These are phyloP conservation scores for Dothidotthia symphoricarpi DNA, from an alignment of 2,329 filamentous ascomycete genomes.

Conservation along the genomic window DNA sequence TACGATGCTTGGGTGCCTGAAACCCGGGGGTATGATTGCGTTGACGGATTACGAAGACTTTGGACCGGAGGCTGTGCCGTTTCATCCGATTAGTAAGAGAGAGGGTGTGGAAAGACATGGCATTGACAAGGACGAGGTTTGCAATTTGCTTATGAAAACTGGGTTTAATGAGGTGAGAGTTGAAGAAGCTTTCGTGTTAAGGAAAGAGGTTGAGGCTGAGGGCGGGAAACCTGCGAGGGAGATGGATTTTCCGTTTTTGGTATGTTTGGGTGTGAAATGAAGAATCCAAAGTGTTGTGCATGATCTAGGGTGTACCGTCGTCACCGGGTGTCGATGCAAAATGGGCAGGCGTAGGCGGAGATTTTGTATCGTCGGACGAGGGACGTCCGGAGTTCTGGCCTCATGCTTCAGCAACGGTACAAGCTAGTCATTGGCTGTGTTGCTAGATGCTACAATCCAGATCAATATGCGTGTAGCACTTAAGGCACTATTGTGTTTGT, in stretches of 20 bases:
- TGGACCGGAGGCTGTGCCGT: slow-evolving; percentile 52
- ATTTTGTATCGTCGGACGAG: too few species aligned
- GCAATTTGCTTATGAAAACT: slow-evolving; percentile 45
- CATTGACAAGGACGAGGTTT: slow-evolving; percentile 46
- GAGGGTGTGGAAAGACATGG: slow-evolving; percentile 57
- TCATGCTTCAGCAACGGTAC: too few species aligned
- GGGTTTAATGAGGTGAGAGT: slow-evolving; percentile 53
- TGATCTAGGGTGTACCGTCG: too few species aligned
- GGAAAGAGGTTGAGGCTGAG: slow-evolving; percentile 51
- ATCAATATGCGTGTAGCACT: too few species aligned
- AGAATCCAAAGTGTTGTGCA: background rate
- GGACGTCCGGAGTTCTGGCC: too few species aligned
- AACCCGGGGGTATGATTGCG: slow-evolving; percentile 50
- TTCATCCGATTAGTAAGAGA: slow-evolving; percentile 55
- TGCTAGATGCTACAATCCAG: too few species aligned
- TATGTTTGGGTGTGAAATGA: slow-evolving; percentile 40
- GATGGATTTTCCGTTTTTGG: slow-evolving; percentile 46
- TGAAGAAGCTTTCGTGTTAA: slow-evolving; percentile 50
- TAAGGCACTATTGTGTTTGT: too few species aligned
- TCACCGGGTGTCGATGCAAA: too few species aligned
- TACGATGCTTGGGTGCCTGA: slow-evolving; percentile 51
- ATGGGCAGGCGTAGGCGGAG: too few species aligned
- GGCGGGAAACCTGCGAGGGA: slow-evolving; percentile 46
- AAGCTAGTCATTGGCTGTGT: too few species aligned
- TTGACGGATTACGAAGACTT: slow-evolving; percentile 60